Evolutionary conservation across 331 rosid genomes (phyloP), one percentile per base, ranked within the genome.

Genomic region (Phaseolus coccineus): DNA sequence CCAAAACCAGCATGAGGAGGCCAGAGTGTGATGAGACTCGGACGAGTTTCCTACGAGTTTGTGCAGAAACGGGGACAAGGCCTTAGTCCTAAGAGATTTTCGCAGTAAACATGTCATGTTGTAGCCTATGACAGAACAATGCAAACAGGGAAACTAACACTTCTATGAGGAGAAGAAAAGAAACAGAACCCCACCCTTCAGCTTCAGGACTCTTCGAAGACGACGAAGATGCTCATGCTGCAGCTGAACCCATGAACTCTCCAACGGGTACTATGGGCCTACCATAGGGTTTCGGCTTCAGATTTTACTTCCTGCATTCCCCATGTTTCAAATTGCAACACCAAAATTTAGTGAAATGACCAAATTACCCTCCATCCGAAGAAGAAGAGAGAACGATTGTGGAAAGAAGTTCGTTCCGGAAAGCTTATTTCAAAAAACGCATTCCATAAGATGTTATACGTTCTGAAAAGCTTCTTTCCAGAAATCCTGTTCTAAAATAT

Each of bases 81-180:
- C 71, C 46, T 55, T 64, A 16, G 77, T 77, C 56, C 80, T 73
- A 10, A 68, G 73, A 13, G 86, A 77, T 80, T 70, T 85, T 81
- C 81, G 87, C 8, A 80, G 66, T 24, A 69, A 64, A 40, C 44
- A 52, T 73, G 78, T 71, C 80, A 90, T 85, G 19, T 31, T 71
- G 51, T 9, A 1, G 83, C 47, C 6, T 12, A 13, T 25, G 16
- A 33, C 24, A 4, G 37, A 75, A n/a, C 13, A 46, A 25, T 19
- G 61, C 40, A 24, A 76, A 12, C 8, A 31, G 16, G 2, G 68
- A 62, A 27, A 27, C 19, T 24, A 59, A 59, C 15, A 40, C 31
- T 33, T 33, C 46, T 33, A 6, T 0, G 51, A 66, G 33, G 40
- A 37, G 19, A 28, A 59, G 22, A 59, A 28, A 59, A 12, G 1